A percentile compares a stretch with the other conserved stretches of the same genome.
Evolutionary conservation across 306 rosid species (phyloP).

Genomic region (Quercus agrifolia): DNA sequence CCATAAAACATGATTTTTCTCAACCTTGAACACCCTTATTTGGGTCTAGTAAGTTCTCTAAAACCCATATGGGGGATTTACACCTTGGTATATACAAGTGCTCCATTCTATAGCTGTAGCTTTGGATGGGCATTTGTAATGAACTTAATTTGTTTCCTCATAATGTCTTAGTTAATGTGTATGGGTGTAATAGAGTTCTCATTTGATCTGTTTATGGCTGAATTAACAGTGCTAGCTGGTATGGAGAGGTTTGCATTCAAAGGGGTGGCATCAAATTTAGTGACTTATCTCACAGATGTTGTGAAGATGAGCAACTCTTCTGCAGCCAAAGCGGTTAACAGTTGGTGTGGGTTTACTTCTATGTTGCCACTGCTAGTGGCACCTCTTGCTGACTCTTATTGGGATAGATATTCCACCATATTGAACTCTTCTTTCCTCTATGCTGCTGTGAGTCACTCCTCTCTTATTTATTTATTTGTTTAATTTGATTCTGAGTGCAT

Average conservation of each 20-base stretch:
- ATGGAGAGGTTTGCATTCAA: constrained; percentile 93
- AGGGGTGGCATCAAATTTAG: constrained; percentile 85
- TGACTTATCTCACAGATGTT: constrained; percentile 79
- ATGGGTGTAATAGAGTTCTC: not conserved
- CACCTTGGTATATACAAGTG: no score
- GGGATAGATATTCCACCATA: constrained; percentile 71
- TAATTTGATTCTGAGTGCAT: no score
- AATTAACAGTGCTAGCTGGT: constrained; percentile 57
- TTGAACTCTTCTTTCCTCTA: constrained; percentile 64
- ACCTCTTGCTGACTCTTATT: constrained; percentile 80
- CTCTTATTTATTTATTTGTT: not conserved
- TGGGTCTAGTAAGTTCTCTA: not conserved
- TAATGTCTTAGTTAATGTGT: not conserved
- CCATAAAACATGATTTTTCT: not conserved
- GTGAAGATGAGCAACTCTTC: constrained; percentile 80
- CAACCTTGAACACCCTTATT: not conserved
- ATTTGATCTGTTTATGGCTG: not conserved
- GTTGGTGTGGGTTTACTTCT: constrained; percentile 86
- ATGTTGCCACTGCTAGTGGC: constrained; percentile 85
- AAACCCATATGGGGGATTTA: not conserved
- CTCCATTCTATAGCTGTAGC: no score
- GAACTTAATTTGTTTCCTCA: no score
- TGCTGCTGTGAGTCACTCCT: constrained; percentile 55
- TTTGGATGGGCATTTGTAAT: not conserved
- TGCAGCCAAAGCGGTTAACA: constrained; percentile 82